Conservation (phyloP, 495 filamentous ascomycete species). For the Cenococcum geophilum region DNA sequence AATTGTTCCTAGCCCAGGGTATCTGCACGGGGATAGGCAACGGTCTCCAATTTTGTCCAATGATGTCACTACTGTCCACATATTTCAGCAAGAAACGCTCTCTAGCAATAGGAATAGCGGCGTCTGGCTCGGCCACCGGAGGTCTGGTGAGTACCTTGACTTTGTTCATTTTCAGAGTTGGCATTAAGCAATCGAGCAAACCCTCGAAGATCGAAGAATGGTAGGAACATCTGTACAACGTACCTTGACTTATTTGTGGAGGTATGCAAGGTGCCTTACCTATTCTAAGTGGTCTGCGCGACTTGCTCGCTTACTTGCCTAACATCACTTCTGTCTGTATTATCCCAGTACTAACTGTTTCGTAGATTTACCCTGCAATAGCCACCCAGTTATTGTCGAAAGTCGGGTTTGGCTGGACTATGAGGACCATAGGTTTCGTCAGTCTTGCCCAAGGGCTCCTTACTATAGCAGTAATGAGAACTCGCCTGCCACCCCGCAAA, state of each 20-base stretch:
- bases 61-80: slow-evolving; percentile 60
- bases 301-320: too few relatives aligned
- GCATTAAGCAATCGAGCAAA: too few relatives aligned
- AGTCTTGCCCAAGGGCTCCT: slow-evolving; percentile 29
- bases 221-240: too few relatives aligned
- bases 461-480: slow-evolving; percentile 20
- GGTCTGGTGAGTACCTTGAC: slow-evolving; percentile 45
- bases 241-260: too few relatives aligned
- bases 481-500: slow-evolving; percentile 38
- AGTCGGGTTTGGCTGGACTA: slow-evolving; percentile 39
- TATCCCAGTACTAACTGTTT: neutral
- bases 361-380: slow-evolving; percentile 61
- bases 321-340: neutral
- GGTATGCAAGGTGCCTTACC: too few relatives aligned
- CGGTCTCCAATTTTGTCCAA: slow-evolving; percentile 68
- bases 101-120: slow-evolving; percentile 63
- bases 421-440: slow-evolving; percentile 40
- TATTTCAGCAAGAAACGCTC: slow-evolving; percentile 66
- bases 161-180: too few relatives aligned
- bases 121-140: slow-evolving; percentile 66
- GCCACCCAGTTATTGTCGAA: slow-evolving; percentile 62
- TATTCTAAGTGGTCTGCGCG: too few relatives aligned
- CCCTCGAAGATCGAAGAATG: too few relatives aligned
- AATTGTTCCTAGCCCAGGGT: slow-evolving; percentile 76
- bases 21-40: slow-evolving; percentile 67